phyloP scores from a whole-genome alignment of 768 basidiomycete species.

The Myochromella boudieri region DNA sequence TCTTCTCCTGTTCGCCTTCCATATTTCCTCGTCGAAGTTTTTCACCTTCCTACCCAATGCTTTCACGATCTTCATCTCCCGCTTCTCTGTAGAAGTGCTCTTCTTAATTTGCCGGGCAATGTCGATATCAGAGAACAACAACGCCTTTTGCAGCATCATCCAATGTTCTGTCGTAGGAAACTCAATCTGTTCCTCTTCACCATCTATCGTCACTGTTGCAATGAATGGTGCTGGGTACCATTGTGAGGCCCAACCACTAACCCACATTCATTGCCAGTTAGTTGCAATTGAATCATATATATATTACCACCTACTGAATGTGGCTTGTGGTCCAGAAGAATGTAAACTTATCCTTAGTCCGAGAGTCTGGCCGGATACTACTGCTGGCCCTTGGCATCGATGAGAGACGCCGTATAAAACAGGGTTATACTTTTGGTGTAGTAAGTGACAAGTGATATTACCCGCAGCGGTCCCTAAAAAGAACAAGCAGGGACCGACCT shows the following conservation, averaged over 20 bases:
- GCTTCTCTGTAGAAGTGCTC: slow-evolving; percentile 28
- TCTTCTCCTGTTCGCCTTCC: slow-evolving; percentile 42
- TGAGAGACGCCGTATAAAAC: no score
- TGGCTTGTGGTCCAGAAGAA: not conserved
- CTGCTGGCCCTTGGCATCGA: no score
- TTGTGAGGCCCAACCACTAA: slow-evolving; percentile 15
- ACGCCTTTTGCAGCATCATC: slow-evolving; percentile 43
- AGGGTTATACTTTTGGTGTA: no score
- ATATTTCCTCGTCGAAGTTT: slow-evolving; percentile 47
- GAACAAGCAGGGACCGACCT: no score
- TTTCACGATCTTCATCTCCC: slow-evolving; percentile 46
- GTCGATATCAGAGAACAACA: slow-evolving; percentile 48
- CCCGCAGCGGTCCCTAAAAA: no score
- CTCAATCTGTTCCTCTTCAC: not conserved
- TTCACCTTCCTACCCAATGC: slow-evolving; percentile 50
- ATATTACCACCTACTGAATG: not conserved
- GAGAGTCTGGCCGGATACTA: no score
- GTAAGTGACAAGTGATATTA: no score
- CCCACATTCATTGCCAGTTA: slow-evolving; percentile 16
- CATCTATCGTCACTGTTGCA: slow-evolving; percentile 3
- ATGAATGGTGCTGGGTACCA: slow-evolving; percentile 14
- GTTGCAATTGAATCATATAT: not conserved
- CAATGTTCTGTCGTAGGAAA: slow-evolving; percentile 12
- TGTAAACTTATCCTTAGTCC: not conserved
- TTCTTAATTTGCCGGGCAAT: slow-evolving; percentile 43